Conservation (phyloP, 192 early-diverging fungal genomes). For the Cetraspora pellucida region DNA sequence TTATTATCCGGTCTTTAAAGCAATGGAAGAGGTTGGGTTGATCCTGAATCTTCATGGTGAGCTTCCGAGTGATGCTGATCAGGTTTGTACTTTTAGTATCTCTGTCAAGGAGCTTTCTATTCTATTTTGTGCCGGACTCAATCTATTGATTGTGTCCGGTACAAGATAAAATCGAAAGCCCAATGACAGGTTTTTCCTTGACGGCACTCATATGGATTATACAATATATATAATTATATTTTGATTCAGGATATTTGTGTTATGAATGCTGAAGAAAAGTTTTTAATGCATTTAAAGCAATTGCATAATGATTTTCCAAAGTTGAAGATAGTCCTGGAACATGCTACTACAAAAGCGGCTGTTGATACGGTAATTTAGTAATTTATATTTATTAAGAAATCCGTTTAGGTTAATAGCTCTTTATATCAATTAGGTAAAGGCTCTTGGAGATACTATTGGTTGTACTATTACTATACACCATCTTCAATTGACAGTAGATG, state of each 20-base stretch:
- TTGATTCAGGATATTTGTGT: slow-evolving; percentile 77
- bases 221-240: neutral
- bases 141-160: neutral
- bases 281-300: slow-evolving; percentile 81
- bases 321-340: slow-evolving; percentile 94
- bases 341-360: slow-evolving; percentile 93
- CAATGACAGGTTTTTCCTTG: too few relatives aligned
- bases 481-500: slow-evolving; percentile 86
- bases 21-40: slow-evolving; percentile 94
- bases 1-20: slow-evolving; percentile 93
- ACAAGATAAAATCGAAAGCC: too few relatives aligned
- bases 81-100: slow-evolving; percentile 42
- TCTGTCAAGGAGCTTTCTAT: neutral
- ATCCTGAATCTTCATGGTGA: slow-evolving; percentile 97
- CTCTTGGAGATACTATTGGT: slow-evolving; percentile 86
- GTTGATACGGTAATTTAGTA: slow-evolving; percentile 74
- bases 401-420: neutral
- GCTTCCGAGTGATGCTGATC: slow-evolving; percentile 81
- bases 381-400: neutral
- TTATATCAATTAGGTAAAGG: slow-evolving; percentile 64
- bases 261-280: slow-evolving; percentile 94
- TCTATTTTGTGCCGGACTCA: neutral
- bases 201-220: neutral
- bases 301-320: slow-evolving; percentile 90
- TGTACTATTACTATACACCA: slow-evolving; percentile 98